phyloP scores from a whole-genome alignment of 176 grass and related monocot species.

The Cenchrus fungigraminus region DNA sequence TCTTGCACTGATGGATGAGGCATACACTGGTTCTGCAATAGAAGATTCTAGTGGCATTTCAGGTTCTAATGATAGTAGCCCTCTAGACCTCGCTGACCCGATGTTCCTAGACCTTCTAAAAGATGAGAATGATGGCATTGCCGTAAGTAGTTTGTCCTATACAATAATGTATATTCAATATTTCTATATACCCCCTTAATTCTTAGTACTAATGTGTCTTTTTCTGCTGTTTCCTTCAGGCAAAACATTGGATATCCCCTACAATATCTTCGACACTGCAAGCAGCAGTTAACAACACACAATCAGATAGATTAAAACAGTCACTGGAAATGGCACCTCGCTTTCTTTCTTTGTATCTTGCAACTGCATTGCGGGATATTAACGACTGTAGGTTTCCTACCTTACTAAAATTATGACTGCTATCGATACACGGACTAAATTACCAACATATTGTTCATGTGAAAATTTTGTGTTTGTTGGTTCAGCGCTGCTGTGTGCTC shows the following conservation, averaged over 20 bases:
- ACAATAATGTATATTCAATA: neutral
- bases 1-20: conserved; percentile 95
- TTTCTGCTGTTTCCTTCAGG: conserved; percentile 47
- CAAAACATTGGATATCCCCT: conserved; percentile 93
- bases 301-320: conserved; percentile 80
- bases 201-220: neutral
- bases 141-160: conserved; percentile 58
- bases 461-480: conserved; percentile 39
- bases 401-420: neutral
- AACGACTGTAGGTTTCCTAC: conserved; percentile 68
- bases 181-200: conserved; percentile 10
- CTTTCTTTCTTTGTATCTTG: conserved; percentile 75
- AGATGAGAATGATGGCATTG: conserved; percentile 96
- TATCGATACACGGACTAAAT: conserved; percentile 28
- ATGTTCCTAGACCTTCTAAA: conserved; percentile 96
- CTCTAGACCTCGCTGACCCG: conserved; percentile 80
- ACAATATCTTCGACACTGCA: conserved; percentile 74
- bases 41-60: conserved; percentile 70
- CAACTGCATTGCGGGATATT: conserved; percentile 67
- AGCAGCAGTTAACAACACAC: conserved; percentile 63
- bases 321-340: conserved; percentile 74
- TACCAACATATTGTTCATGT: conserved; percentile 31
- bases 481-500: conserved; percentile 91
- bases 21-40: conserved; percentile 90
- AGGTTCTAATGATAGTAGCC: conserved; percentile 75